Percentiles rank a stretch among this genome's conserved stretches.
phyloP scores from a whole-genome alignment of 345 rosid species.

The Lenwebbia sp. region DNA sequence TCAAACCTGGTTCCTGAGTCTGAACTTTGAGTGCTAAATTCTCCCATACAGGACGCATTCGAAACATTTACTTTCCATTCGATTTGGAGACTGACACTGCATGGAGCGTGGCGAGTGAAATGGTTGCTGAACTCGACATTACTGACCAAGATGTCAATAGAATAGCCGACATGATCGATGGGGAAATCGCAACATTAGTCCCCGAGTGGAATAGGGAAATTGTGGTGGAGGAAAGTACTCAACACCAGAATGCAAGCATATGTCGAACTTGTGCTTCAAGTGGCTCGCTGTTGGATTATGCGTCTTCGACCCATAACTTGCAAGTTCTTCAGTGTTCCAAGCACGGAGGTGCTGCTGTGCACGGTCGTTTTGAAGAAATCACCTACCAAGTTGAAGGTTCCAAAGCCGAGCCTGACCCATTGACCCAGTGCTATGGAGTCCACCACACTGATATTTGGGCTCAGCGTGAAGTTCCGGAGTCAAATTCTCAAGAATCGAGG shows the following conservation, averaged over 20 bases:
- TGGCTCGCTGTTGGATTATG: constrained; percentile 22
- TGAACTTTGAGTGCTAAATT: background rate
- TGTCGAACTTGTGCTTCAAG: constrained; percentile 35
- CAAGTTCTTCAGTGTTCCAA: constrained; percentile 43
- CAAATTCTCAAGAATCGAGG: constrained; percentile 15
- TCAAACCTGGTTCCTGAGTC: background rate
- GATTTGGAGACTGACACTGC: constrained; percentile 67
- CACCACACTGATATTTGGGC: constrained; percentile 58
- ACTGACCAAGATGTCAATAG: constrained; percentile 65
- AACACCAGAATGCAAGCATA: constrained; percentile 3
- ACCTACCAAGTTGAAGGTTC: constrained; percentile 52
- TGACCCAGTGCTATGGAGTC: constrained; percentile 9
- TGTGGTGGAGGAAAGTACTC: constrained; percentile 12
- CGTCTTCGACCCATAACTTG: constrained; percentile 28
- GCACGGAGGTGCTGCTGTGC: constrained; percentile 38
- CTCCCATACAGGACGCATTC: constrained; percentile 41
- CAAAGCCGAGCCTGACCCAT: constrained; percentile 5
- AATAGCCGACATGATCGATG: constrained; percentile 88
- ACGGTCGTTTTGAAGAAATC: constrained; percentile 81
- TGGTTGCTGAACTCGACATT: constrained; percentile 83
- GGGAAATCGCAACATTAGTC: constrained; percentile 56
- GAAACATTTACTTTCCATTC: constrained; percentile 88
- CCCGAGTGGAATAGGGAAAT: constrained; percentile 50
- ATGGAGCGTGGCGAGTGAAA: constrained; percentile 69
- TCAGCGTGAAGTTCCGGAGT: constrained; percentile 26